These are phyloP conservation scores for Caryopteris hybrid DNA, from an alignment of 305 asterid species.

Conservation along the genomic window DNA sequence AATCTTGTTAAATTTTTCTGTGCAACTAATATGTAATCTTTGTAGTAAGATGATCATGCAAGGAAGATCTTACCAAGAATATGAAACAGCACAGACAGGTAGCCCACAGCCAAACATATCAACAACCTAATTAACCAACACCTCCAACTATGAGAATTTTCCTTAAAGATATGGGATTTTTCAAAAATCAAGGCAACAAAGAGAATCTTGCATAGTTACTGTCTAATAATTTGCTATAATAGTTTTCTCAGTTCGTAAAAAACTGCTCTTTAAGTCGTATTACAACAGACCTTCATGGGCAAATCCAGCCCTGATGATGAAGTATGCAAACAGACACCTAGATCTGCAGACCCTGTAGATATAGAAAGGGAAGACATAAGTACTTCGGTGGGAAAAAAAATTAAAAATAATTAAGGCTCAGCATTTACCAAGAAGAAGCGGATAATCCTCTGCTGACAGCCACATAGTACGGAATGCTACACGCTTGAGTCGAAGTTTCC, in stretches of 20 bases:
- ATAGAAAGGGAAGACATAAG: slow-evolving; percentile 28
- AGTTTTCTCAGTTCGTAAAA: not conserved
- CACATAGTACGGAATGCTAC: slow-evolving; percentile 98
- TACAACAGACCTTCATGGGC: slow-evolving; percentile 78
- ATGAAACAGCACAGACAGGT: slow-evolving; percentile 96
- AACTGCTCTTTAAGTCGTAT: slow-evolving; percentile 8
- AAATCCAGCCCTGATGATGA: slow-evolving; percentile 95
- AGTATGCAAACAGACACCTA: slow-evolving; percentile 93
- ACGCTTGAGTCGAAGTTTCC: slow-evolving; percentile 77
- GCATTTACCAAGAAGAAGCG: slow-evolving; percentile 67
- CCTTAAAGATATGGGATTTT: not conserved
- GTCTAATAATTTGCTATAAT: not conserved
- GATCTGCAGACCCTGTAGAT: slow-evolving; percentile 80
- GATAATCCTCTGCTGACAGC: slow-evolving; percentile 94
- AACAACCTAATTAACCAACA: slow-evolving; percentile 57
- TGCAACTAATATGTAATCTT: slow-evolving; percentile 5
- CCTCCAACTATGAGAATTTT: slow-evolving; percentile 19
- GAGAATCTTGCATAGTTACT: not conserved
- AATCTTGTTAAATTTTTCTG: not conserved
- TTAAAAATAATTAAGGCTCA: not conserved
- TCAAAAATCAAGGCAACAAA: not conserved
- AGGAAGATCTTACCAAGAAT: slow-evolving; percentile 73
- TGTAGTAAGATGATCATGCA: slow-evolving; percentile 3
- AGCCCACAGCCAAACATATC: slow-evolving; percentile 99
- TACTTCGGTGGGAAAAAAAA: not conserved